Conservation (phyloP, 2,329 filamentous ascomycete species). For the Colletotrichum filicis region DNA sequence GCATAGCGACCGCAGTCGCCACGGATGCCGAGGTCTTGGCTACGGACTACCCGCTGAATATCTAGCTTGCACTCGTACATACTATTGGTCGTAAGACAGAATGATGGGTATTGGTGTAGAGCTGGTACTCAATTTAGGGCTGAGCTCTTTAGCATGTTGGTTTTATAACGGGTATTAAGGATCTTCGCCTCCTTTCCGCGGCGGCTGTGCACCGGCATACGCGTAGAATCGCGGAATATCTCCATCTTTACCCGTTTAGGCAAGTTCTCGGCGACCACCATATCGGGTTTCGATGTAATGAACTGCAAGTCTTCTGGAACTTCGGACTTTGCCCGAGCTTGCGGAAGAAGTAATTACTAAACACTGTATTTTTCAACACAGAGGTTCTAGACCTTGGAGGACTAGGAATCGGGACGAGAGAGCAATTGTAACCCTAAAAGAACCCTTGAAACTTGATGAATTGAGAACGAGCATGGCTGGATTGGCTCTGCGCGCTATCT, state of each 20-base stretch:
- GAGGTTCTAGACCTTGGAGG: not conserved
- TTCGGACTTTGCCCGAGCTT: not conserved
- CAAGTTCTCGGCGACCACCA: not conserved
- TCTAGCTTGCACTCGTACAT: not conserved
- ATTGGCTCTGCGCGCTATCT: too few relatives aligned
- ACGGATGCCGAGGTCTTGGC: not conserved
- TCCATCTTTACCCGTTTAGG: not conserved
- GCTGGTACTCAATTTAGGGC: not conserved
- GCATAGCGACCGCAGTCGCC: not conserved
- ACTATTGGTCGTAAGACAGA: not conserved
- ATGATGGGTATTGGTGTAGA: not conserved
- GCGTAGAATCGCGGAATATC: not conserved
- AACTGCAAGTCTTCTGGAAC: not conserved
- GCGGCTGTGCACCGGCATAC: not conserved
- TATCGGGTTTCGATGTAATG: not conserved
- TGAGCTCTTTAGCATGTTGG: not conserved
- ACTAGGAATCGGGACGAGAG: not conserved
- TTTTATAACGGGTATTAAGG: not conserved
- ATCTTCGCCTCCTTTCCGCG: not conserved
- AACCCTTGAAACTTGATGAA: too few relatives aligned
- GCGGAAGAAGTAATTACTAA: not conserved
- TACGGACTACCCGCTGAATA: not conserved
- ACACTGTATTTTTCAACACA: not conserved
- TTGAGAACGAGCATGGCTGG: too few relatives aligned
- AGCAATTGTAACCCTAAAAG: not conserved